These are phyloP conservation scores for Hawksworthiomyces lignivorus DNA, from an alignment of 2,329 filamentous ascomycete genomes.

Conservation along the genomic window DNA sequence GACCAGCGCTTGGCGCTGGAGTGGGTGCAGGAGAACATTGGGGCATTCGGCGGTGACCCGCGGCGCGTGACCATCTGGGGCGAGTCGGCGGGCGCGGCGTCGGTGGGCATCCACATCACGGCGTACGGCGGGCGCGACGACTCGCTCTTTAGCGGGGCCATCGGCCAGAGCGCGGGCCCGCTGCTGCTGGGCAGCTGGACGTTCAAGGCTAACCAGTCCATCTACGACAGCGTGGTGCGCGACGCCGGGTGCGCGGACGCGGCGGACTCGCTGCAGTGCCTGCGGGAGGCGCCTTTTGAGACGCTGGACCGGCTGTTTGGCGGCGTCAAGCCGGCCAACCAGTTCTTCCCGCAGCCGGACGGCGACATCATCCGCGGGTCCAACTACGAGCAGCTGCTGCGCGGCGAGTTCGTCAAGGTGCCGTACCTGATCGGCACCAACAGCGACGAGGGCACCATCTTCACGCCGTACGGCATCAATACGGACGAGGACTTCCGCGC, in stretches of 20 bases:
- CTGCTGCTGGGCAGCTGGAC: neutral
- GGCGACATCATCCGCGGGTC: no score
- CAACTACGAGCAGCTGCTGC: no score
- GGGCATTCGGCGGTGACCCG: conserved; percentile 39
- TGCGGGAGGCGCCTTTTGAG: no score
- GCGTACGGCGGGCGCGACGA: conserved; percentile 45
- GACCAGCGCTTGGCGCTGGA: conserved; percentile 41
- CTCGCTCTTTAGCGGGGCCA: conserved; percentile 44
- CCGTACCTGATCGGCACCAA: conserved; percentile 41
- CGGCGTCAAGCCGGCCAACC: no score
- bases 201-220: neutral
- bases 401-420: conserved; percentile 32
- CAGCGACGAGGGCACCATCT: conserved; percentile 34
- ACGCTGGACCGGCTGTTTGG: no score
- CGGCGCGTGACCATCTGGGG: conserved; percentile 42
- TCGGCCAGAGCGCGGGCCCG: conserved; percentile 22
- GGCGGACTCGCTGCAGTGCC: no score
- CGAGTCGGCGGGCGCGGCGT: conserved; percentile 43
- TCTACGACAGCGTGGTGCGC: no score
- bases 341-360: no score
- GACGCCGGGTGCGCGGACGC: no score
- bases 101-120: conserved; percentile 40
- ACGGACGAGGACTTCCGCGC: conserved; percentile 1
- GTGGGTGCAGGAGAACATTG: conserved; percentile 44
- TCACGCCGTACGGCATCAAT: neutral